These are phyloP conservation scores for Vachellia pachyceras DNA, from an alignment of 306 rosid genomes.

Conservation along the genomic window DNA sequence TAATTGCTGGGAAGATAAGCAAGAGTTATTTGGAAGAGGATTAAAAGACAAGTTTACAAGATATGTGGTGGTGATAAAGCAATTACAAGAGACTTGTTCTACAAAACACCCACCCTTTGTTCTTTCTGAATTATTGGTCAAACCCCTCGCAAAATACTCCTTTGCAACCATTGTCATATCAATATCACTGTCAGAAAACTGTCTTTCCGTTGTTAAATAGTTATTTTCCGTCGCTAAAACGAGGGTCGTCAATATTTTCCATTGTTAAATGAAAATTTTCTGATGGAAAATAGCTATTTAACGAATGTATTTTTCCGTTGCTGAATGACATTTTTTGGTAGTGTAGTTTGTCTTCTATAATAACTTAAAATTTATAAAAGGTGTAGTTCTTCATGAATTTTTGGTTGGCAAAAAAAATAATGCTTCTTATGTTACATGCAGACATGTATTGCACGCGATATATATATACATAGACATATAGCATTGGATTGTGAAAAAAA, in stretches of 20 bases:
- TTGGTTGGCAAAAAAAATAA: not conserved
- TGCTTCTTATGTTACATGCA: too few species aligned
- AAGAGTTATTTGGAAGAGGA: conserved; percentile 10
- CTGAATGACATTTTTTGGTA: too few species aligned
- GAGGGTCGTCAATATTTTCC: too few species aligned
- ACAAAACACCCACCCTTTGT: not conserved
- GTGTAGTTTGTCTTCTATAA: not conserved
- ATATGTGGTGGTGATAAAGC: not conserved
- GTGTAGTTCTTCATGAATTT: not conserved
- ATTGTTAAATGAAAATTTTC: too few species aligned
- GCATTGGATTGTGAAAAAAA: too few species aligned
- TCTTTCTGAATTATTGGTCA: not conserved
- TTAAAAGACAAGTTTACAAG: conserved; percentile 6
- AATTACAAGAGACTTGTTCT: not conserved
- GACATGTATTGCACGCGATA: too few species aligned
- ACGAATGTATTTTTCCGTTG: too few species aligned
- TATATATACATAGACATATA: too few species aligned
- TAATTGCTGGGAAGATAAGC: conserved; percentile 22
- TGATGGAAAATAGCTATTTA: not conserved
- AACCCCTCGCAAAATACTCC: not conserved
- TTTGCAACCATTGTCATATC: not conserved
- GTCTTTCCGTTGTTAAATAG: too few species aligned
- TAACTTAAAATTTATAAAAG: too few species aligned
- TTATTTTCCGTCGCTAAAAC: too few species aligned
- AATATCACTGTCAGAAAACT: too few species aligned